Conservation (phyloP, 257 asterid species). For the Solanum lycopersicoides region DNA sequence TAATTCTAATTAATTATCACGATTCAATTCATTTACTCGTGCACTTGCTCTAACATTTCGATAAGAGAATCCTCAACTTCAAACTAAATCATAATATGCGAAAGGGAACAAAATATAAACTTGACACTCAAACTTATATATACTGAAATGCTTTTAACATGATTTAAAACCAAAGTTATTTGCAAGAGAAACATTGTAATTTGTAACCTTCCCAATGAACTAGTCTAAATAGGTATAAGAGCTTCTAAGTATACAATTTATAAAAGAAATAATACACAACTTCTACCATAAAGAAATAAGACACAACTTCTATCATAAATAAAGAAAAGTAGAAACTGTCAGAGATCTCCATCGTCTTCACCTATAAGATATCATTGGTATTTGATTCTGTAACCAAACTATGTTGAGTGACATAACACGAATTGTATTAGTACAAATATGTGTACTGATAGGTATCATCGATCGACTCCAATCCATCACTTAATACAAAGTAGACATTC, state of each 20-base stretch:
- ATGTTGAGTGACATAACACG: neutral
- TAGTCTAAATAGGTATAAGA: neutral
- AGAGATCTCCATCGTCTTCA: neutral
- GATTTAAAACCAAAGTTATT: too few species aligned
- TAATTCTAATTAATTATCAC: too few species aligned
- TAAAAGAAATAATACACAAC: neutral
- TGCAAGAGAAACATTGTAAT: neutral
- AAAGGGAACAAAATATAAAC: neutral
- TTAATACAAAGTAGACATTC: neutral
- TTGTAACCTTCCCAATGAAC: neutral
- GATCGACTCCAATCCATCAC: neutral
- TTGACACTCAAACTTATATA: neutral
- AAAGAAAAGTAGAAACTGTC: too few species aligned
- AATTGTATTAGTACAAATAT: too few species aligned
- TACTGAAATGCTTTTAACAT: neutral
- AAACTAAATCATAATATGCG: neutral
- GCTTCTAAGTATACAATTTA: neutral
- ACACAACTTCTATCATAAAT: too few species aligned
- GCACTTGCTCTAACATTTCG: too few species aligned
- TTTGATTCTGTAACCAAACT: too few species aligned
- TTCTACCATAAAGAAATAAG: neutral
- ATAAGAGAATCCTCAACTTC: neutral
- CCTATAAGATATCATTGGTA: neutral
- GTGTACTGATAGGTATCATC: neutral
- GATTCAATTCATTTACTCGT: rapidly evolving